phyloP scores from a whole-genome alignment of 345 rosid species.

The Dimocarpus longan region DNA sequence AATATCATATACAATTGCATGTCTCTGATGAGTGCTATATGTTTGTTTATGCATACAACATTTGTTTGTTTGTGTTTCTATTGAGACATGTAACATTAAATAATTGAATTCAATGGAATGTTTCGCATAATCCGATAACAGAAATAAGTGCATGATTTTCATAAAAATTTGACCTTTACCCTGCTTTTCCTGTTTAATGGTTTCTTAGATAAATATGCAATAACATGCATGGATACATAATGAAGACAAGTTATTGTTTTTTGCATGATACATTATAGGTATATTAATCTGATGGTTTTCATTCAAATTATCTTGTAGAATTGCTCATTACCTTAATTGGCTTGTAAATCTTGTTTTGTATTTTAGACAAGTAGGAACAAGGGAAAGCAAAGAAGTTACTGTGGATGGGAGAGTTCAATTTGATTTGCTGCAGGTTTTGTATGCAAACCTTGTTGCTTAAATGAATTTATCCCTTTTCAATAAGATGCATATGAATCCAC shows the following conservation, averaged over 20 bases:
- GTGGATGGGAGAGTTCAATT: constrained; percentile 97
- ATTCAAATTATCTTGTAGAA: background rate
- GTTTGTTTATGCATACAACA: background rate
- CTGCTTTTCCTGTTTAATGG: background rate
- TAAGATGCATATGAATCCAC: constrained; percentile 19
- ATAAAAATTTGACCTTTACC: background rate
- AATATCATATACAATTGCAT: background rate
- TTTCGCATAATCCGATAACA: background rate
- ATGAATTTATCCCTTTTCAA: constrained; percentile 13
- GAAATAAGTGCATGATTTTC: background rate
- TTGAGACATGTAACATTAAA: background rate
- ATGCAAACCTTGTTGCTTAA: constrained; percentile 14
- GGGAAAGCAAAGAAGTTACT: constrained; percentile 96
- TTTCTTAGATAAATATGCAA: background rate
- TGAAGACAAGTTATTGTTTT: background rate
- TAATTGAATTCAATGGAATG: background rate
- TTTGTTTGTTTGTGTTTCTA: background rate
- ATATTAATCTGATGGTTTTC: background rate
- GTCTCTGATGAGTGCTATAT: background rate
- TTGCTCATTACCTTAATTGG: constrained; percentile 11
- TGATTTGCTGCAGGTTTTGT: constrained; percentile 92
- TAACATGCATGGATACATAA: background rate
- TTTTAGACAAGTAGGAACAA: constrained; percentile 83
- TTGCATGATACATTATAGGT: constrained; percentile 13
- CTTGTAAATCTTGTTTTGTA: constrained; percentile 25